Evolutionary conservation across 2,329 filamentous ascomycete genomes (phyloP), one percentile per base, ranked within the genome.

Genomic region (Ophiocordyceps unilateralis): DNA sequence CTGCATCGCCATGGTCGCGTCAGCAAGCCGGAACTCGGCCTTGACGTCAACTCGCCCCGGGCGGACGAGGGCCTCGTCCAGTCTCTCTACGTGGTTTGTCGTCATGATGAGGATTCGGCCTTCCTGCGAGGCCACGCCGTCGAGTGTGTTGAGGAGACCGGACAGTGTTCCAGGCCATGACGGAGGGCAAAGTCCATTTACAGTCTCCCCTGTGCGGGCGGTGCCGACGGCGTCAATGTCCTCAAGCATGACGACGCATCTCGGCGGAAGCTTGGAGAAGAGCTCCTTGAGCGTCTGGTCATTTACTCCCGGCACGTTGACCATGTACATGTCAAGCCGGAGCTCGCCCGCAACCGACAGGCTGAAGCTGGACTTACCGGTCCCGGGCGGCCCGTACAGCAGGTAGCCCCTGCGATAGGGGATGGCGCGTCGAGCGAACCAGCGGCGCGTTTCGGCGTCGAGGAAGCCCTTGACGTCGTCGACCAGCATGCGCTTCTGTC

Each of bases 11-110:
- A 41, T 38, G 43, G 7, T 17, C 6, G 22, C 22, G 11, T 44
- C 43, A 15, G 39, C 43, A 2, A 37, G 12, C 5, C 10, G 39
- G 40, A 51, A 48, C 40, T 65, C 58, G 14, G 81, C 65, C 39
- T 67, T 68, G 56, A 76, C 64, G 46, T 83, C 76, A 1, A 82
- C 69, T 2, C 76, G 60, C 0, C 78, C 46, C 41, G 52, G 45
- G 10, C 48, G 46, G 5, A 45, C 51, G 1, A 55, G 43, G n/a
- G 48, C 51, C 12, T 42, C 7, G 39, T 55, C 49, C 3, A 55
- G 46, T 26, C 52, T 45, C 32, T 54, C 41, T 20, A 47, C 42
- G 24, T 52, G 39, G 37, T 55, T 56, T 2, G 50, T 55, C 14
- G 44, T 56, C 42, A 56, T 54, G 28, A 55, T 51, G 2, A 54